A percentile compares a stretch with the other conserved stretches of the same genome.
These are phyloP conservation scores for Trichophaea hybrida DNA, from an alignment of 2,329 filamentous ascomycete genomes.

Conservation along the genomic window DNA sequence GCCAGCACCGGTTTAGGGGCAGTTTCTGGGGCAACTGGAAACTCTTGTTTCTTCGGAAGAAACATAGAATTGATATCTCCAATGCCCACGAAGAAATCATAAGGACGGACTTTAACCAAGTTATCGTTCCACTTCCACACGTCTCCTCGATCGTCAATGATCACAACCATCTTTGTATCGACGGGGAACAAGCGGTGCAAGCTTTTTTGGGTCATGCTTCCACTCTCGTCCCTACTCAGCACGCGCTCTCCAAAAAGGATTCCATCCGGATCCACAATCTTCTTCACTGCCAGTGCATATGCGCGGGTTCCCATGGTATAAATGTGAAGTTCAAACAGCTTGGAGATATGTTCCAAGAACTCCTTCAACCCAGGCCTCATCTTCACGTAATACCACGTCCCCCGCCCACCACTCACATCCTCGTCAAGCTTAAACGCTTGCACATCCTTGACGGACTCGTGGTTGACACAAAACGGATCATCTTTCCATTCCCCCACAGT, in stretches of 20 bases:
- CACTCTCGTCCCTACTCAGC: constrained; percentile 92
- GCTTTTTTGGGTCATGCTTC: constrained; percentile 79
- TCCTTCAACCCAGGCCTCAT: constrained; percentile 71
- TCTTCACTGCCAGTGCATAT: constrained; percentile 84
- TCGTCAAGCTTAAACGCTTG: constrained; percentile 77
- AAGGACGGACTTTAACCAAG: constrained; percentile 84
- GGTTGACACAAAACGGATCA: constrained; percentile 76
- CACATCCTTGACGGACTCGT: constrained; percentile 80
- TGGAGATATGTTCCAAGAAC: constrained; percentile 64
- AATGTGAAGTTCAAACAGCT: constrained; percentile 86
- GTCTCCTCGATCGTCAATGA: constrained; percentile 92
- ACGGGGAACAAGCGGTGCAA: constrained; percentile 85
- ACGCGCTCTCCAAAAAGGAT: constrained; percentile 89
- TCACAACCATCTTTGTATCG: constrained; percentile 97
- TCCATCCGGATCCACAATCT: constrained; percentile 78
- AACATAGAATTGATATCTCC: constrained; percentile 99
- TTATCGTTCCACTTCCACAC: constrained; percentile 92
- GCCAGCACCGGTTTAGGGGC: constrained; percentile 19
- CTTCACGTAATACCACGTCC: constrained; percentile 98
- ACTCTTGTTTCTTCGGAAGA: constrained; percentile 49
- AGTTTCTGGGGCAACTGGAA: constrained; percentile 21
- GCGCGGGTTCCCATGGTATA: constrained; percentile 98
- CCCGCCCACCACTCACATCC: constrained; percentile 58
- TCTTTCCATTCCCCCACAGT: constrained; percentile 92
- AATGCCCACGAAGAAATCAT: constrained; percentile 96